Conservation (phyloP, 2,329 filamentous ascomycete genomes). For the Diaporthe humulicola region DNA sequence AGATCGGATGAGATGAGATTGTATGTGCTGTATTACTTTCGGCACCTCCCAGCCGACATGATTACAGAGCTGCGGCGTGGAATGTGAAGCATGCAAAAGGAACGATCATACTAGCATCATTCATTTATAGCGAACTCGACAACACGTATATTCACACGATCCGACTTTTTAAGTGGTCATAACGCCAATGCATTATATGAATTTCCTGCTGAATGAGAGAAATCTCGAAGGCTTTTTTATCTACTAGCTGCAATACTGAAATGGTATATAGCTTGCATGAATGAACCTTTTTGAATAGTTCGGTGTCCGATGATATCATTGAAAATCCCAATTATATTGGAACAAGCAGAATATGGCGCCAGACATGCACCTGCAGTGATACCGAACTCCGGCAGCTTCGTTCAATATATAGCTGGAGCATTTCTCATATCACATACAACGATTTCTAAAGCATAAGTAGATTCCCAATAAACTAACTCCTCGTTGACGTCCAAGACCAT, state of each 20-base stretch:
- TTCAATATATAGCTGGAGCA: background rate
- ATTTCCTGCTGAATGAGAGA: no score
- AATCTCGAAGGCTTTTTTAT: background rate
- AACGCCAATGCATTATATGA: no score
- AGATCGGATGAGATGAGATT: background rate
- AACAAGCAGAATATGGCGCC: background rate
- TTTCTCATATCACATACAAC: background rate
- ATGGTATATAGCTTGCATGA: background rate
- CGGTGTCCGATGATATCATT: background rate
- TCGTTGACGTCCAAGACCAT: background rate
- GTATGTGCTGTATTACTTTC: background rate
- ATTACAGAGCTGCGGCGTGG: background rate
- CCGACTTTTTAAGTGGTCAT: no score
- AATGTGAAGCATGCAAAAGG: background rate
- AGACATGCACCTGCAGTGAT: background rate
- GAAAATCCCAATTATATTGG: background rate
- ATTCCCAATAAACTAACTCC: fast-evolving
- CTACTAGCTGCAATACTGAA: background rate
- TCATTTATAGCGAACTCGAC: background rate
- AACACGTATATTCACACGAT: no score
- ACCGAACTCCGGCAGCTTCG: background rate
- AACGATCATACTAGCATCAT: background rate
- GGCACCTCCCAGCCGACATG: background rate
- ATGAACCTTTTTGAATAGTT: background rate
- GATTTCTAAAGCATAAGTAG: background rate